Conservation (phyloP, 139 green algal genomes). For the Chlorella ohadii region DNA sequence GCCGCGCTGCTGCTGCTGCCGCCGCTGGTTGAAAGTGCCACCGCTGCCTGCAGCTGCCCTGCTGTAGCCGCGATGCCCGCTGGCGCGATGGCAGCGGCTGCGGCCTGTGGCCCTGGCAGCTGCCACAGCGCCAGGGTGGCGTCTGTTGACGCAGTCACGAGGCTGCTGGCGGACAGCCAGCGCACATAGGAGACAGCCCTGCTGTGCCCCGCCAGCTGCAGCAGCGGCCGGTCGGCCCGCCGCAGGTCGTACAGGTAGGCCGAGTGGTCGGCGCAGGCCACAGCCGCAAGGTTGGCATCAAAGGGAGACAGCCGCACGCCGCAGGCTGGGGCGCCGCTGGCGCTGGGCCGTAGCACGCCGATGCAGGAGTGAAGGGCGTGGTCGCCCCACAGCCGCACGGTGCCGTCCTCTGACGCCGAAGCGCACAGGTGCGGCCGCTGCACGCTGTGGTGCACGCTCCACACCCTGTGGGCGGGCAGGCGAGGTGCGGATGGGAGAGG, state of each 20-base stretch:
- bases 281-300: constrained; percentile 74
- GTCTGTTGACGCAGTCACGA: constrained; percentile 88
- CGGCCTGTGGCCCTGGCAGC: constrained; percentile 12
- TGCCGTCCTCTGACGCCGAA: constrained; percentile 85
- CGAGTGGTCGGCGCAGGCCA: constrained; percentile 73
- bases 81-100: background rate
- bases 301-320: constrained; percentile 76
- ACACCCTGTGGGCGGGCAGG: constrained; percentile 62
- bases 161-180: constrained; percentile 62
- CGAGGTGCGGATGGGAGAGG: background rate
- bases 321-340: constrained; percentile 60
- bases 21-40: background rate
- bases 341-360: constrained; percentile 44
- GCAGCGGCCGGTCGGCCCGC: constrained; percentile 42
- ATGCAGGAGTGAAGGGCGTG: constrained; percentile 37
- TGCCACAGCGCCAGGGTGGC: constrained; percentile 76
- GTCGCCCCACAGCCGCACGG: constrained; percentile 81
- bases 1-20: background rate
- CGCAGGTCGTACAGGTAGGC: constrained; percentile 87
- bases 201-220: constrained; percentile 55
- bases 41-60: background rate
- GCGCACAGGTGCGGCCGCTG: constrained; percentile 63
- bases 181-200: constrained; percentile 88
- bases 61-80: background rate
- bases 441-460: constrained; percentile 80